Percentiles rank a stretch among this genome's conserved stretches.
phyloP scores from a whole-genome alignment of 495 filamentous ascomycete genomes.

The Podospora sp. region DNA sequence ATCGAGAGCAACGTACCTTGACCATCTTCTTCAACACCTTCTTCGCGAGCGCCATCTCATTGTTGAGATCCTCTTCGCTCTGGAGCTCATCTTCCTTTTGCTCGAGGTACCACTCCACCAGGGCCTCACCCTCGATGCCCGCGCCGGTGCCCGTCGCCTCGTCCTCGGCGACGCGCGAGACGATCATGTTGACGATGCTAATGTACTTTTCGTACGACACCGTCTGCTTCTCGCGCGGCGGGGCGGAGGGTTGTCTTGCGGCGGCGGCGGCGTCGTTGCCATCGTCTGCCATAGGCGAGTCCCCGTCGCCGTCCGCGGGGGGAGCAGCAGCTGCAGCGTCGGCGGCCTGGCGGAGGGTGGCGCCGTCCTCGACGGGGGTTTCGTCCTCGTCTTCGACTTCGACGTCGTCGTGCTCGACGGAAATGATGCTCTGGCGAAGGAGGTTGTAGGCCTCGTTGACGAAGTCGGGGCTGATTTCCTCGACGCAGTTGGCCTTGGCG shows the following conservation, averaged over 20 bases:
- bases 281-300: constrained; percentile 68
- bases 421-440: constrained; percentile 90
- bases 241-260: constrained; percentile 38
- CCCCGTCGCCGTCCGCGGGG: constrained; percentile 61
- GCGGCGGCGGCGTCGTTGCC: too few species aligned
- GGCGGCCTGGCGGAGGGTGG: constrained; percentile 41
- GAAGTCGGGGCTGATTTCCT: constrained; percentile 81
- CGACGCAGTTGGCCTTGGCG: constrained; percentile 94
- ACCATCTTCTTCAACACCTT: constrained; percentile 97
- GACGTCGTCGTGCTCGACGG: constrained; percentile 96
- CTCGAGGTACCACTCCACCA: constrained; percentile 92
- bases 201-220: constrained; percentile 97
- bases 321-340: constrained; percentile 41
- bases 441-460: constrained; percentile 90
- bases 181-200: constrained; percentile 80
- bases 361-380: constrained; percentile 38
- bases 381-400: constrained; percentile 90
- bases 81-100: constrained; percentile 84
- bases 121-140: constrained; percentile 84
- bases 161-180: constrained; percentile 69
- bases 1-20: constrained; percentile 65
- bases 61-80: constrained; percentile 74
- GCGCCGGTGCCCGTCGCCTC: constrained; percentile 78
- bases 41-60: constrained; percentile 72
- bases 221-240: constrained; percentile 69